Evolutionary conservation across 331 rosid genomes (phyloP), one percentile per base, ranked within the genome.

Genomic region (Cydonia oblonga): DNA sequence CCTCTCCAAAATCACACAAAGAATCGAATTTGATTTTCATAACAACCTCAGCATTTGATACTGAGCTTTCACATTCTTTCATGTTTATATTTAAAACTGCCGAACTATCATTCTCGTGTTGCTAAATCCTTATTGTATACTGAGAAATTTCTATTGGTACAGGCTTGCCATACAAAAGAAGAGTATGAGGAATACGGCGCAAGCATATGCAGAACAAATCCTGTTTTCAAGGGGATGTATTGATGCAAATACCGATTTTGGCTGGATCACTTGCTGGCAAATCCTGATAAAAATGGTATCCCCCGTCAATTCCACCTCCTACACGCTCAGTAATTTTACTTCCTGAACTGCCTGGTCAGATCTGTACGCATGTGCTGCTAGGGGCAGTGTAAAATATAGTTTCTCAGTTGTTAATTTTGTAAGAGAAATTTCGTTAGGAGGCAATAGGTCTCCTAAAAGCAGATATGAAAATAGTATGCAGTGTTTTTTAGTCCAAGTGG

Each of bases 161-260:
- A 95, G 99, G 97, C 99, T 32, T 95, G 99, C 79, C 99, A 95
- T 81, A 95, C 99, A 64, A 95, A 95, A 84, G 99, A 89, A 49
- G 97, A 95, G 81, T 95, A 95, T 22, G 99, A 95, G 66, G 99
- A 95, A 79, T 74, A 89, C 32, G 99, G 99, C 68, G 99, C 97
- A 23, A 88, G 99, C 86, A 95, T 95, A 75, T 95, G 99, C 78
- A 88, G 99, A 52, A 88, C 97, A 58, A 95, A 95, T 84, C 99
- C 99, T 33, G 96, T 95, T 81, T 95, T 95, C 91, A 95, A 91
- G 88, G 99, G 99, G 52, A 95, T 95, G 99, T 95, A 91, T 69
- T 95, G 85, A 88, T 69, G 80, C 83, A 25, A 70, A 65, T 72
- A 79, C 16, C 71, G 44, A 22, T 68, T 74, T 79, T 68, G 64